Base-by-base conservation (phyloP, 179 eudicot genomes). In the Spinacia oleracea region DNA sequence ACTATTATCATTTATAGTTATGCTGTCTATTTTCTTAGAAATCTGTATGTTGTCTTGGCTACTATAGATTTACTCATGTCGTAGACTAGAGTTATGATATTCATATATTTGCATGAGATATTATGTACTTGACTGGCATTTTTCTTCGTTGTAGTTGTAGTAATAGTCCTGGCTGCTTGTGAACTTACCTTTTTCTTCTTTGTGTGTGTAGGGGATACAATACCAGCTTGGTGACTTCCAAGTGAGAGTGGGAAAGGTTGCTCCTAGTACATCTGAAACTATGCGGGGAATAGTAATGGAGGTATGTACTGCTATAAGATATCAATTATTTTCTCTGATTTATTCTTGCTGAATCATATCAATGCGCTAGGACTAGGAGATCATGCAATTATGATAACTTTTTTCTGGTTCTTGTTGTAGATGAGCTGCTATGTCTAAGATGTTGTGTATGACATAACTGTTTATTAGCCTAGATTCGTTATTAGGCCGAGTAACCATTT, bases 221-320 rank as follows among this genome's bases (percentile, higher is more conserved):
- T 93, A 93, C 78, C 95, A 85, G 79, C 88, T 93, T 77, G 99
- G 99, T 60, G 99, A 96, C 89, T 93, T 96, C 85, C 95, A 87
- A 88, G 75, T 96, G 82, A 90, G 97, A 84, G 98, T 96, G 69
- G 98, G 92, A 70, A 96, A 96, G 88, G 98, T 91, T 60, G 88
- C 87, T 84, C 92, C 97, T 12, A 80, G 85, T 82, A 88, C 87
- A 53, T 85, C 92, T 45, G 99, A 96, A 80, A 84, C 58, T 73
- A 86, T 93, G 89, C 90, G 98, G 87, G 98, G 98, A 80, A 91
- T 94, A 51, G 85, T 93, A 65, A 91, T 94, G 98, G 97, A 94
- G 97, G 98, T 94, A 53, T 32, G 0, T 27, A 9, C 14, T 72
- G 86, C 68, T 77, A 32, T 46, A 38, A 58, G 38, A 59, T 18